Evolutionary conservation across 768 basidiomycete genomes (phyloP).

Genomic region (Boletus subcaerulescens): DNA sequence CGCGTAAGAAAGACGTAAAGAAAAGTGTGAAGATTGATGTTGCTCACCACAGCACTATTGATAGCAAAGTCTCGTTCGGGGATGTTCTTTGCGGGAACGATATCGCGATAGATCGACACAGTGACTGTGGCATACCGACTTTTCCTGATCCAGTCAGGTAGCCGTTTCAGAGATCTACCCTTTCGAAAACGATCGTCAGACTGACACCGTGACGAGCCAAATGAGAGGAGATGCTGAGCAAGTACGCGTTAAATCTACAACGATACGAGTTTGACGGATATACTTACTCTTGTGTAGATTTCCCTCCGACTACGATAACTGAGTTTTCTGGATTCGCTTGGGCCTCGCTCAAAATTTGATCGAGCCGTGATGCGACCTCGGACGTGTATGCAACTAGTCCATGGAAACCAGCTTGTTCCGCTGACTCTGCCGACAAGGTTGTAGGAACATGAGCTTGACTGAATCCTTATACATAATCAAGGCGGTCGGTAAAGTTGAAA

Average conservation of each 20-base stretch:
- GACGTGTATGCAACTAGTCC: conserved; percentile 54
- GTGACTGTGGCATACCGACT: conserved; percentile 56
- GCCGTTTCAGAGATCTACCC: conserved; percentile 42
- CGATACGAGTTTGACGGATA: background rate
- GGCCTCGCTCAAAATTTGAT: conserved; percentile 38
- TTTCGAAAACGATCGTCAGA: conserved; percentile 52
- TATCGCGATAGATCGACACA: conserved; percentile 58
- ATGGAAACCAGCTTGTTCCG: conserved; percentile 37
- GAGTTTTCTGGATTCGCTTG: conserved; percentile 21
- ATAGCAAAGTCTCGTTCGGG: conserved; percentile 58
- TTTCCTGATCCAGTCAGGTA: conserved; percentile 56
- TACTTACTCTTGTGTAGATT: conserved; percentile 58
- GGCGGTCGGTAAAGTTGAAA: background rate
- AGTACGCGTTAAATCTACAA: background rate
- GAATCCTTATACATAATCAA: conserved; percentile 44
- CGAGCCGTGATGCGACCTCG: conserved; percentile 40
- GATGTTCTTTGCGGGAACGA: conserved; percentile 62
- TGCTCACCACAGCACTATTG: conserved; percentile 56
- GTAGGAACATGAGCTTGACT: conserved; percentile 47
- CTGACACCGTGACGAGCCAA: conserved; percentile 47
- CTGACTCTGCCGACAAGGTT: conserved; percentile 36
- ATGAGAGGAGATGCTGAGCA: conserved; percentile 44
- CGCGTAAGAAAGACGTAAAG: too few relatives aligned
- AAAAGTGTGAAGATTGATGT: background rate
- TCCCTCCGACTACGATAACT: conserved; percentile 57